Conservation (phyloP, 2,329 filamentous ascomycete species). For the Alternaria brassicicola region DNA sequence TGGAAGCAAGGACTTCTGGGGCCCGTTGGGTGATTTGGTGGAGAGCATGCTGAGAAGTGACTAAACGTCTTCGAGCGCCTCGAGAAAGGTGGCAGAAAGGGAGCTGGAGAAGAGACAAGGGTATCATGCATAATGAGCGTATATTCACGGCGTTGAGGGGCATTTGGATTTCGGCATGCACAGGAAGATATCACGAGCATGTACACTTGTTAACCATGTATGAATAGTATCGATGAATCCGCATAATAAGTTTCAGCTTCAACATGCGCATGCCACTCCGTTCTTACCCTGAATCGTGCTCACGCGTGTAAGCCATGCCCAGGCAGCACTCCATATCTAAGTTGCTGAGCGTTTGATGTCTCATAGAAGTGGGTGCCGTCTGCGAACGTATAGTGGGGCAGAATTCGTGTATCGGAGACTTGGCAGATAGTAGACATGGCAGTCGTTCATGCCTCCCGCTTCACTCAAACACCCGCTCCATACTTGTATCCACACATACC, state of each 20-base stretch:
- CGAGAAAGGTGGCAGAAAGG: neutral
- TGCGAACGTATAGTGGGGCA: neutral
- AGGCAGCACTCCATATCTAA: neutral
- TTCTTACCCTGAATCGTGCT: neutral
- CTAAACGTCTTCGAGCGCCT: conserved; percentile 10
- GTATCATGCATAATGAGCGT: neutral
- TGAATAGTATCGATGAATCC: conserved; percentile 18
- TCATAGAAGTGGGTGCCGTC: neutral
- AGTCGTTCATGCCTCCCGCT: neutral
- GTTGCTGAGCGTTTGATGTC: conserved; percentile 1
- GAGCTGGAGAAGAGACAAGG: neutral
- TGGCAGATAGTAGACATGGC: conserved; percentile 3
- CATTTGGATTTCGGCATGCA: neutral
- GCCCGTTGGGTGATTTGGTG: conserved; percentile 90
- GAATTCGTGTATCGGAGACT: conserved; percentile 1
- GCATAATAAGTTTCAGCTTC: neutral
- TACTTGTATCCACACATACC: neutral
- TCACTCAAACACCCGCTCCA: conserved; percentile 2
- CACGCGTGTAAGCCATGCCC: neutral
- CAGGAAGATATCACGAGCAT: conserved; percentile 13
- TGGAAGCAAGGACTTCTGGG: conserved; percentile 92
- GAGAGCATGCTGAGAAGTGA: conserved; percentile 98
- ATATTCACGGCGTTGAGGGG: conserved; percentile 13
- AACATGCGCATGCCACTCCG: neutral
- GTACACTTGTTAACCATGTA: conserved; percentile 19